A percentile compares a stretch with the other conserved stretches of the same genome.
Conservation (phyloP, 176 grass and related monocot species). For the Oryza meyeriana region DNA sequence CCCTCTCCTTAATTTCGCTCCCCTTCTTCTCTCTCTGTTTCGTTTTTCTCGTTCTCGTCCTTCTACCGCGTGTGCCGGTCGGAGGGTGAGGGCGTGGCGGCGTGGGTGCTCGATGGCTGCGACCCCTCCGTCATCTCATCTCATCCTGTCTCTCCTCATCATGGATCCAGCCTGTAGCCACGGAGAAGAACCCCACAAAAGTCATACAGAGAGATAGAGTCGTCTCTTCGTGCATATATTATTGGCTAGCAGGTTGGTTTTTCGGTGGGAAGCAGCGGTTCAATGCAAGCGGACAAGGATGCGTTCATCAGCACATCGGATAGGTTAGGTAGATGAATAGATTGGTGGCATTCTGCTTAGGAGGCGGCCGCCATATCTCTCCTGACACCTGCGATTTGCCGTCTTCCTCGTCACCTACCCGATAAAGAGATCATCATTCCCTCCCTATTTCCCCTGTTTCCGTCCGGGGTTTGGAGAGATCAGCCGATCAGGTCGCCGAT, state of each 20-base stretch:
- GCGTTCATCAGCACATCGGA: background rate
- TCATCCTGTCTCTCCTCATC: background rate
- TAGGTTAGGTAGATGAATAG: background rate
- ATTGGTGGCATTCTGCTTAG: constrained; percentile 22
- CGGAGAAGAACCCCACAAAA: background rate
- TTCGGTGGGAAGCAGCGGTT: constrained; percentile 1
- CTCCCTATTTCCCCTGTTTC: background rate
- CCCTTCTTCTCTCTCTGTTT: background rate
- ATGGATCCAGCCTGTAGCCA: constrained; percentile 38
- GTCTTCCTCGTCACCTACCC: constrained; percentile 25
- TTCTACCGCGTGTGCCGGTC: background rate
- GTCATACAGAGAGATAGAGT: background rate
- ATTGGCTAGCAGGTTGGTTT: constrained; percentile 10
- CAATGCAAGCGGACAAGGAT: background rate
- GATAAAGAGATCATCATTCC: background rate
- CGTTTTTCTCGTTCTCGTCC: background rate
- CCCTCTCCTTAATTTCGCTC: background rate
- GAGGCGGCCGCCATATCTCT: background rate
- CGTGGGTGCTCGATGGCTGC: background rate
- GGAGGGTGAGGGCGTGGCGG: background rate
- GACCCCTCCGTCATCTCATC: constrained; percentile 10
- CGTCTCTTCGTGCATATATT: constrained; percentile 14
- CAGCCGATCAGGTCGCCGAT: constrained; percentile 1
- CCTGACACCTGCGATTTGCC: constrained; percentile 11
- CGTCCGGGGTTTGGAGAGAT: background rate